A percentile compares a stretch with the other conserved stretches of the same genome.
phyloP scores from a whole-genome alignment of 192 early-diverging fungal genomes.

The Thamnidium elegans region DNA sequence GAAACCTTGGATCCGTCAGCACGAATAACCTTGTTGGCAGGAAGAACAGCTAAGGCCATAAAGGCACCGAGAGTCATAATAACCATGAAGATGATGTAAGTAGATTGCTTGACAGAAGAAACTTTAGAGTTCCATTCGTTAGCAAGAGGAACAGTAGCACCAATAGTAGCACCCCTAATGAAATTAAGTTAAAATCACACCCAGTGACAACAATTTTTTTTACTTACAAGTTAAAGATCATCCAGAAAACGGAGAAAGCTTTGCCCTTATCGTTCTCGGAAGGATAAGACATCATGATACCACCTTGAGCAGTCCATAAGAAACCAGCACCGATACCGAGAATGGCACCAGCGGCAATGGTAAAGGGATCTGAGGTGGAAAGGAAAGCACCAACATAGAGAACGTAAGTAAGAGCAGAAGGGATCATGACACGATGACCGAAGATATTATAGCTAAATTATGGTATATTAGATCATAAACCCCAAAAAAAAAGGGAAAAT shows the following conservation, averaged over 20 bases:
- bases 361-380: slow-evolving; percentile 52
- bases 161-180: slow-evolving; percentile 72
- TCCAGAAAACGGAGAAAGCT: slow-evolving; percentile 87
- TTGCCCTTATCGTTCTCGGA: slow-evolving; percentile 74
- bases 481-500: neutral
- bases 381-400: slow-evolving; percentile 81
- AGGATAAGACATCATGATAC: slow-evolving; percentile 87
- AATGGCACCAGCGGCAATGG: slow-evolving; percentile 72
- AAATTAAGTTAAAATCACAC: slow-evolving; percentile 3
- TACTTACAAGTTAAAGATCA: slow-evolving; percentile 68
- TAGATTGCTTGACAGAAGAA: slow-evolving; percentile 55
- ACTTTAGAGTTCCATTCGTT: slow-evolving; percentile 59
- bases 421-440: slow-evolving; percentile 66
- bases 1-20: slow-evolving; percentile 67
- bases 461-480: slow-evolving; percentile 47
- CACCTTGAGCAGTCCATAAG: slow-evolving; percentile 72
- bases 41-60: slow-evolving; percentile 54
- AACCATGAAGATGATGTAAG: slow-evolving; percentile 70
- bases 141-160: slow-evolving; percentile 69
- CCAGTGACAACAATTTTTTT: neutral
- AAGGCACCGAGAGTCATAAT: slow-evolving; percentile 65
- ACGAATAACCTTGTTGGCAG: slow-evolving; percentile 58
- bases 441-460: slow-evolving; percentile 38
- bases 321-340: slow-evolving; percentile 84
- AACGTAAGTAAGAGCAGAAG: slow-evolving; percentile 66